Evolutionary conservation across 768 basidiomycete genomes (phyloP).

Genomic region (Phaeolepiota aurea): DNA sequence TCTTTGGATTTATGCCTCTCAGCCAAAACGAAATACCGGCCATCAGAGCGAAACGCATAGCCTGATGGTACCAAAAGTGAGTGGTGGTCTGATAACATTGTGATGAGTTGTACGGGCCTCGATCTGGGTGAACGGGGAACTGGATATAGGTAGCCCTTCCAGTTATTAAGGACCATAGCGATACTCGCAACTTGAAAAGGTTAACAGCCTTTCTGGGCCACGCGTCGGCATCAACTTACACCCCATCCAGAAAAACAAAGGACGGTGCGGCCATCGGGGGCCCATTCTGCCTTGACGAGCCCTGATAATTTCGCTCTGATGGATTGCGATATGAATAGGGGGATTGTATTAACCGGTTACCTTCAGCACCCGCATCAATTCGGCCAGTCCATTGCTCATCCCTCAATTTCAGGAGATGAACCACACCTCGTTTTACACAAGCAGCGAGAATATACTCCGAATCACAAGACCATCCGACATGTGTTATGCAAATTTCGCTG

Average conservation of each 20-base stretch:
- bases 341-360: constrained; percentile 12
- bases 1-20: constrained; percentile 90
- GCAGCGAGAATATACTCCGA: constrained; percentile 82
- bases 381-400: constrained; percentile 74
- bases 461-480: constrained; percentile 81
- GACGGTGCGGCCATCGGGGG: constrained; percentile 73
- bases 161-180: constrained; percentile 76
- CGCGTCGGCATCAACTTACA: constrained; percentile 42
- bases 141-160: constrained; percentile 79
- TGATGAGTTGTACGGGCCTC: constrained; percentile 37
- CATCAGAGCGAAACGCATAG: constrained; percentile 72
- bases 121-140: constrained; percentile 74
- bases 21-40: constrained; percentile 76
- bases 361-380: constrained; percentile 77
- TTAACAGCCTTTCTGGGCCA: constrained; percentile 1
- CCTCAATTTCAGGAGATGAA: constrained; percentile 71
- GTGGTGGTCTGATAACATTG: constrained; percentile 1
- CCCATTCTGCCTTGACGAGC: constrained; percentile 85
- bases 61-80: constrained; percentile 45
- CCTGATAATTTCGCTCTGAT: too few species aligned
- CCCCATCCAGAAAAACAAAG: constrained; percentile 93
- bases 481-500: constrained; percentile 56
- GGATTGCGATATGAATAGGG: not conserved
- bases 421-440: constrained; percentile 60
- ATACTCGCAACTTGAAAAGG: constrained; percentile 62